Percentiles rank a stretch among this genome's conserved stretches.
These are phyloP conservation scores for Lasiodiplodia sp. DNA, from an alignment of 2,329 filamentous ascomycete genomes.

Conservation along the genomic window DNA sequence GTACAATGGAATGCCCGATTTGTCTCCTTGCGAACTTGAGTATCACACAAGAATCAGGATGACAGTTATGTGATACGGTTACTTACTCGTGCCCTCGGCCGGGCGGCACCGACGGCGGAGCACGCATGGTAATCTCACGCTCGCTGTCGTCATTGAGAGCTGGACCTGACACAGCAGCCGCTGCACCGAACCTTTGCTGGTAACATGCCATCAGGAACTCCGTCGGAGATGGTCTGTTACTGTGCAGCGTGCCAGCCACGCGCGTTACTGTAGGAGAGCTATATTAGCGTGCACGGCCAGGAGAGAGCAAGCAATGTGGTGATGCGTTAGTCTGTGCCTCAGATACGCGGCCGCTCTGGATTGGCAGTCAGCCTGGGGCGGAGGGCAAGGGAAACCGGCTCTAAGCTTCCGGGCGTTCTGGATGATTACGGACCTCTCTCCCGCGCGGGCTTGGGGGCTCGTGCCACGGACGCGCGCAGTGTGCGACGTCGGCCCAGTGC, in stretches of 20 bases:
- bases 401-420: not conserved
- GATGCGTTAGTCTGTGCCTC: constrained; percentile 12
- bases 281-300: constrained; percentile 15
- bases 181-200: not conserved
- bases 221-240: not conserved
- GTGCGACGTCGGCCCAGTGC: constrained; percentile 1
- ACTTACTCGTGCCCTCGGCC: not conserved
- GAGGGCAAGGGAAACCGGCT: not conserved
- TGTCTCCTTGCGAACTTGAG: not conserved
- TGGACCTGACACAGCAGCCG: not conserved
- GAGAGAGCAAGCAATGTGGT: not conserved
- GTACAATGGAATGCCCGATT: not conserved
- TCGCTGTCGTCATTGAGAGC: constrained; percentile 7
- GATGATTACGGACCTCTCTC: not conserved
- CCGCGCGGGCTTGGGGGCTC: not conserved
- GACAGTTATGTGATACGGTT: not conserved
- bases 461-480: constrained; percentile 11
- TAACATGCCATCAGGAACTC: not conserved
- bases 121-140: not conserved
- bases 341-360: constrained; percentile 18
- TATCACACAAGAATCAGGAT: not conserved
- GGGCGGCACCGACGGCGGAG: not conserved
- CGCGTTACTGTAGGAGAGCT: constrained; percentile 10
- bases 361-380: constrained; percentile 11
- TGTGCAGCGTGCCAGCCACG: constrained; percentile 13